Base-by-base conservation (phyloP, 495 filamentous ascomycete species). In the Penicillium cinerascens region DNA sequence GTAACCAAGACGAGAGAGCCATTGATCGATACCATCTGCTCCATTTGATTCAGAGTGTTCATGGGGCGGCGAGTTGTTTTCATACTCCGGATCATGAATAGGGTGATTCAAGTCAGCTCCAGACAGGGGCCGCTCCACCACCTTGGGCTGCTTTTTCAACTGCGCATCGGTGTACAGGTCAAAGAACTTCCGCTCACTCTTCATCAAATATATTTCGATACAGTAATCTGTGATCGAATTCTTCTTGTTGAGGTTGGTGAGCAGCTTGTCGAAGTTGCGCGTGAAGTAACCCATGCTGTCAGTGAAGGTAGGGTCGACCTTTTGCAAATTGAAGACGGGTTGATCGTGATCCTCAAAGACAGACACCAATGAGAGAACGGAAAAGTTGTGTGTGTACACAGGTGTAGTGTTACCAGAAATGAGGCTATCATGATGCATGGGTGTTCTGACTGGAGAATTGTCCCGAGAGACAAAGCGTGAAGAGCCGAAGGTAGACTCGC, bases 221-320 rank as follows among this genome's bases (percentile, higher is more conserved):
- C 84, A 86, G 11, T 86, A 65, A 16, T 78, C 66, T 16, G 56
- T 68, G 48, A 78, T 70, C 0, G 82, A 84, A 43, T 73, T 82
- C 44, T 76, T 77, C 38, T 71, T 75, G 21, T 76, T 78, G 11
- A 60, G 49, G 11, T 86, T 68, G 16, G 64, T 53, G 1, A 79
- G 72, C 4, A 82, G 73, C 55, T 78, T 73, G 42, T 81, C 75
- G 51, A 86, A 87, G 36, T 68, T 68, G 21, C 73, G 64, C 20
- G 80, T 79, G 65, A 81, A 87, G 22, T 77, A 58, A 13, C 81
- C 81, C 21, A 73, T 79, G 5, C 77, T 73, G 61, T 87, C 84
- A n/a, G 79, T 85, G 68, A 87, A 87, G 69, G 80, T 83, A 22
- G 82, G 83, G 52, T 85, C 79, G 16, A 86, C 80, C 52, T 84